phyloP scores from a whole-genome alignment of 1,284 basidiomycete species.

The Puccinia brachypodii region DNA sequence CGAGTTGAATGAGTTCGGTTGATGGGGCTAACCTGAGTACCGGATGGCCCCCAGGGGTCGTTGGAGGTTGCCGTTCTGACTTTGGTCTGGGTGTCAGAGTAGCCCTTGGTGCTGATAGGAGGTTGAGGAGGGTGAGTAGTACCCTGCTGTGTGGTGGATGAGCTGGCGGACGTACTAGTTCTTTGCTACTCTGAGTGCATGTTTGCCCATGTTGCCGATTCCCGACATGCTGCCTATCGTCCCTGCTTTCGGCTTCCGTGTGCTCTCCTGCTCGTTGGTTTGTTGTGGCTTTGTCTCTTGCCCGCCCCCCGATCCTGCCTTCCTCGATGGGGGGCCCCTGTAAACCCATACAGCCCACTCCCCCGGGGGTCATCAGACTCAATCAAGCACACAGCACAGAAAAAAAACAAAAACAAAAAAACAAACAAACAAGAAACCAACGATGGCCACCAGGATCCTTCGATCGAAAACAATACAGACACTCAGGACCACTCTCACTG shows the following conservation, averaged over 20 bases:
- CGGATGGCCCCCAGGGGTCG: constrained; percentile 97
- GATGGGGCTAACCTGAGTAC: constrained; percentile 65
- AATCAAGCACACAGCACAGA: background rate
- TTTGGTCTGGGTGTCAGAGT: constrained; percentile 86
- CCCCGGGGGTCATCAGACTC: too few relatives aligned
- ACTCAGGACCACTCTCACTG: background rate
- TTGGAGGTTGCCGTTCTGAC: constrained; percentile 99
- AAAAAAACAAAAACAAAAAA: background rate
- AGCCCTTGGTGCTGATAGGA: constrained; percentile 69
- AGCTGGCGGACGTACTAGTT: constrained; percentile 64
- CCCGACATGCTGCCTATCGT: constrained; percentile 47
- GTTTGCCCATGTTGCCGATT: constrained; percentile 62
- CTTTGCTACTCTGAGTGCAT: constrained; percentile 80
- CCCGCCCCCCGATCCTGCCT: too few relatives aligned
- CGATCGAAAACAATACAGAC: background rate
- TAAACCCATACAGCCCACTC: background rate
- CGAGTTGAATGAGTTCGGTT: background rate
- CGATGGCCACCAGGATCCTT: background rate
- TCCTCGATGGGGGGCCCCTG: background rate
- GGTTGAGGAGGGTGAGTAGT: background rate
- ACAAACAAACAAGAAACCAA: background rate
- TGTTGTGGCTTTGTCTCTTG: background rate
- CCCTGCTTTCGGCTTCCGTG: too few relatives aligned
- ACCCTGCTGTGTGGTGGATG: background rate
- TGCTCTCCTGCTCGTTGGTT: too few relatives aligned